Evolutionary conservation across 495 filamentous ascomycete genomes (phyloP), one percentile per base, ranked within the genome.

Genomic region (Penicillium verhagenii): DNA sequence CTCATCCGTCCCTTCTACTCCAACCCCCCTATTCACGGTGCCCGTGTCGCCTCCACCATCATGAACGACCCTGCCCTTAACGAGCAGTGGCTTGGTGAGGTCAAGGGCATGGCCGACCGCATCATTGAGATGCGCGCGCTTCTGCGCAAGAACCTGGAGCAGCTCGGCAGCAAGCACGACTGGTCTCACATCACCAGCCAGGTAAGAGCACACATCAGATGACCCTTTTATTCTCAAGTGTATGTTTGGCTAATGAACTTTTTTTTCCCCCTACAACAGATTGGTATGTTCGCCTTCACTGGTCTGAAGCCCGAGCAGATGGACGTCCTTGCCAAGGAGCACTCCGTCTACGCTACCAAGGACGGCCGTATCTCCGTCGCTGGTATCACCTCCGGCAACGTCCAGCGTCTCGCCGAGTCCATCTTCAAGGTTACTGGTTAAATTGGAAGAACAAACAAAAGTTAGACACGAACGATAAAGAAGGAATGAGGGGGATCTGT

Each of bases 271-370:
- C 19, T 42, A 19, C 23, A 38, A 26, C 26, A 52, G 78, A 98
- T 98, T 60, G 94, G 94, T 76, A 98, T 98, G 94, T 98, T 98
- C 67, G 93, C 93, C 62, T 98, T 94, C 80, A 98, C 94, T 28
- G 94, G 94, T 46, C 76, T 98, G 68, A 92, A 82, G 61, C 85
- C 92, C 57, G 87, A 94, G 77, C 87, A 96, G 79, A 96, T 97
- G 89, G 89, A 93, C 21, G 78, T 75, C 68, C 80, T 98, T 54
- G 91, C 94, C 54, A 92, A 96, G 79, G 91, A 97, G 87, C 89
- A 95, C 82, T 96, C 92, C 64, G 94, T 98, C 58, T 98, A 98
- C 68, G 92, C 91, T 47, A 97, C 94, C 73, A 92, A 88, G 79
- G 93, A 98, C 73, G 94, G 94, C 61, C 86, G 94, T 73, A 98